Base-by-base conservation (phyloP, 352 stramenopile genomes). In the Pythium pyrilobum region DNA sequence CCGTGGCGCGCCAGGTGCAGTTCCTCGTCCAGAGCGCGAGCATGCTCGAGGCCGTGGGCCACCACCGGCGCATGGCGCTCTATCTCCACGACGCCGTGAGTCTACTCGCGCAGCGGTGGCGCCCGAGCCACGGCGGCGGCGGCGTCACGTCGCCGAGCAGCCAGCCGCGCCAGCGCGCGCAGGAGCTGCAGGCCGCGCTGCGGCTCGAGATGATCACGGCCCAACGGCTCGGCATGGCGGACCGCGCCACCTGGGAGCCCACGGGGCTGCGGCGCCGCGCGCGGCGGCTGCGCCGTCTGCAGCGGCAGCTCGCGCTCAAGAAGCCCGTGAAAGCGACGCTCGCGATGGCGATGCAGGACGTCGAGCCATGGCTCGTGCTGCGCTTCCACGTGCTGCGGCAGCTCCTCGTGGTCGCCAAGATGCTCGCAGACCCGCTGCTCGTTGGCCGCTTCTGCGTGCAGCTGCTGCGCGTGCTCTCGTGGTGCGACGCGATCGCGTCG, bases 301-400 rank as follows among this genome's bases (percentile, higher is more conserved):
- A 57, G 21, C 38, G 50, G 11, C 50, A 58, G 40, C 39, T 23
- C 8, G 28, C 42, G 3, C 49, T 37, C 4, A 46, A 46, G 44
- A 56, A 53, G 31, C 5, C 25, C 3, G 13, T 28, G 9, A 56
- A 52, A 32, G 43, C 61, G 21, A 51, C 64, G 20, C 40, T 62
- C 15, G 52, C 34, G 21, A 59, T 49, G 36, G 36, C 45, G 2
- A 33, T 42, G 2, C 42, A 38, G 11, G 56, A 55, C 15, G 48
- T 56, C 1, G 66, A 81, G 48, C 69, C 69, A 32, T 94, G 84
- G 84, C 66, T 91, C 27, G 60, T 75, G 31, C 64, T 92, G 29
- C 75, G 80, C 13, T 87, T 94, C 36, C 78, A 92, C 43, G 76
- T 91, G 0, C 63, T 94, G 28, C 75, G 84, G 6, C 84, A 94